Evolutionary conservation across 2,329 filamentous ascomycete genomes (phyloP).

Genomic region (Fusarium bulbicola): DNA sequence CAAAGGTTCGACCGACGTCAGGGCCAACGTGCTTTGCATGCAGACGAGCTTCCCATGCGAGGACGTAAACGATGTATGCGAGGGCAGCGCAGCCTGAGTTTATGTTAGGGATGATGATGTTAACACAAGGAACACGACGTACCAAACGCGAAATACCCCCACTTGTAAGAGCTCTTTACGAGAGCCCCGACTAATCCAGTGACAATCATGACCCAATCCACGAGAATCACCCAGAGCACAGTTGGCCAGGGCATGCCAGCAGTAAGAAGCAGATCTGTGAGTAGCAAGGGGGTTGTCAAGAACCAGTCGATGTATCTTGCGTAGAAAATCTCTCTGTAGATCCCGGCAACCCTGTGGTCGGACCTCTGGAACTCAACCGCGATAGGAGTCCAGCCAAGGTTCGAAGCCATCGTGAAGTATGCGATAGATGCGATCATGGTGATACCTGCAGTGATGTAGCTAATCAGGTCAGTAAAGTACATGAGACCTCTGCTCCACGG

Average conservation of each 20-base stretch:
- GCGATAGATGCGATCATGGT: conserved; percentile 59
- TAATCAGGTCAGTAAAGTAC: background rate
- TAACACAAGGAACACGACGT: accelerated
- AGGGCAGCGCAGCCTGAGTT: conserved; percentile 51
- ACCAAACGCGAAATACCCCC: conserved; percentile 64
- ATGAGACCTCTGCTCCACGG: accelerated
- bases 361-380: conserved; percentile 62
- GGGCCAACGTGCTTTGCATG: conserved; percentile 64
- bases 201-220: conserved; percentile 58
- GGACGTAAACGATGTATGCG: conserved; percentile 55
- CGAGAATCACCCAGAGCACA: conserved; percentile 57
- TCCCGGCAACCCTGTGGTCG: conserved; percentile 52
- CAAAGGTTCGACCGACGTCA: conserved; percentile 62
- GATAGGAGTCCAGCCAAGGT: conserved; percentile 57
- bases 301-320: conserved; percentile 61
- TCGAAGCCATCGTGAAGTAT: conserved; percentile 62
- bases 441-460: conserved; percentile 59
- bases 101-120: accelerated
- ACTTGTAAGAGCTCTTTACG: conserved; percentile 61
- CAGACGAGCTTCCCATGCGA: conserved; percentile 51
- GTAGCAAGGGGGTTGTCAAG: conserved; percentile 70
- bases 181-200: conserved; percentile 59
- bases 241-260: conserved; percentile 64
- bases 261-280: conserved; percentile 70
- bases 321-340: conserved; percentile 67